phyloP scores from a whole-genome alignment of 169 alveolate species.

The Cryptosporidium sp. region DNA sequence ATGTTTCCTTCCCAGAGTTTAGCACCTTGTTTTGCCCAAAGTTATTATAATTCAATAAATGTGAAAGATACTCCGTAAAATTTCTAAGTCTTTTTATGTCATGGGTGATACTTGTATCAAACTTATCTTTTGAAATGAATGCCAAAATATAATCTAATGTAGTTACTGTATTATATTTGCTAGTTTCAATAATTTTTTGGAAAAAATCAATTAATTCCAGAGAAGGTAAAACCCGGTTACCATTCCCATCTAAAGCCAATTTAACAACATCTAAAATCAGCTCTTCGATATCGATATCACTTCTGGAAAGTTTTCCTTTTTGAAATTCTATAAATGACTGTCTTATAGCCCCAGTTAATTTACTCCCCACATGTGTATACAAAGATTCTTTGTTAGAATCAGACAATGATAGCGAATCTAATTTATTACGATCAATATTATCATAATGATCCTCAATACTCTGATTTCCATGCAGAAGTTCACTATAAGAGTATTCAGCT shows the following conservation, averaged over 20 bases:
- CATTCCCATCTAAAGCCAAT: not conserved
- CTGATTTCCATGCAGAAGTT: not conserved
- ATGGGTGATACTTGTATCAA: constrained; percentile 11
- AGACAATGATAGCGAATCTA: not conserved
- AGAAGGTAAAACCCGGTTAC: constrained; percentile 8
- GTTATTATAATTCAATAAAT: not conserved
- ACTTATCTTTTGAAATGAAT: constrained; percentile 6
- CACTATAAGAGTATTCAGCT: not conserved
- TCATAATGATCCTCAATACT: not conserved
- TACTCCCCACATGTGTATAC: not conserved
- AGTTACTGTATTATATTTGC: constrained; percentile 41
- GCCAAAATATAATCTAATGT: constrained; percentile 30
- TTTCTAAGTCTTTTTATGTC: not conserved
- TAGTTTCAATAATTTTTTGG: not conserved
- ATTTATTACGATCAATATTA: not conserved
- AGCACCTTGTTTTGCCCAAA: not conserved
- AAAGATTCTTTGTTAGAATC: not conserved
- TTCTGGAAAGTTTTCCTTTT: constrained; percentile 1
- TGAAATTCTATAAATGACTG: not conserved
- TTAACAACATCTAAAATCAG: constrained; percentile 6
- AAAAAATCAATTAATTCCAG: constrained; percentile 32
- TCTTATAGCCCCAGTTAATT: not conserved
- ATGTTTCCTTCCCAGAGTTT: not conserved
- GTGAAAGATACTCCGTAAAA: constrained; percentile 2
- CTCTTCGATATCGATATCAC: constrained; percentile 2